Conservation (phyloP, 2,329 filamentous ascomycete genomes). For the Pseudonectria buxi region DNA sequence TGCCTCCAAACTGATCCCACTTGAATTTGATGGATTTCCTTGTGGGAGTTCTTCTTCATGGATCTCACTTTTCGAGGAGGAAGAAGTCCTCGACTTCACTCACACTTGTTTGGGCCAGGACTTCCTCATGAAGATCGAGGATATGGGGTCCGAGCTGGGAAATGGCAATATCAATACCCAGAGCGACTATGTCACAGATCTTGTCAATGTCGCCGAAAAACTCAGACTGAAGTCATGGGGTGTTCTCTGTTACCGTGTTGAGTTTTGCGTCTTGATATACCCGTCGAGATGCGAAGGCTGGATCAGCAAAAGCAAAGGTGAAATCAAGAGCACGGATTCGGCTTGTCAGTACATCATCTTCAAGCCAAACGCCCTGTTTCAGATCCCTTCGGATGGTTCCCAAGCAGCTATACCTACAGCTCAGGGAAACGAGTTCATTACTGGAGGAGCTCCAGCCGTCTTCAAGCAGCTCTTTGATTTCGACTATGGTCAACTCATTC, state of each 20-base stretch:
- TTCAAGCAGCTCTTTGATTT: conserved; percentile 26
- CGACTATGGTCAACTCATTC: conserved; percentile 26
- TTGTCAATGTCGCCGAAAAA: conserved; percentile 26
- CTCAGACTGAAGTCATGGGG: conserved; percentile 31
- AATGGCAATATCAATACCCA: conserved; percentile 5
- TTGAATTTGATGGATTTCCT: conserved; percentile 7
- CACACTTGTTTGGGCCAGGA: conserved; percentile 29
- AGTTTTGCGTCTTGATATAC: conserved; percentile 34
- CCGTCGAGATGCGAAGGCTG: conserved; percentile 31
- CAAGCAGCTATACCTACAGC: conserved; percentile 5
- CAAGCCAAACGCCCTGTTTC: conserved; percentile 17
- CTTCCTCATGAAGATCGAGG: conserved; percentile 11
- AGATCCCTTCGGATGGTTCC: conserved; percentile 19
- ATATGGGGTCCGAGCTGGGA: background rate
- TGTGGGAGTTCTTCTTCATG: conserved; percentile 13
- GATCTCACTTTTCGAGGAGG: conserved; percentile 19
- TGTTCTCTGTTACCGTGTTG: conserved; percentile 24
- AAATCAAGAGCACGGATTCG: conserved; percentile 3
- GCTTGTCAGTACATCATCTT: conserved; percentile 34
- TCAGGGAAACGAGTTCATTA: conserved; percentile 4
- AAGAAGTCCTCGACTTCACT: conserved; percentile 25
- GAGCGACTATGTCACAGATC: conserved; percentile 1
- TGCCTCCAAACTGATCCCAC: conserved; percentile 4
- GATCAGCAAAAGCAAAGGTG: conserved; percentile 14
- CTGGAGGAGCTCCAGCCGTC: conserved; percentile 14